phyloP scores from a whole-genome alignment of 306 rosid species.

The Comarum palustre region DNA sequence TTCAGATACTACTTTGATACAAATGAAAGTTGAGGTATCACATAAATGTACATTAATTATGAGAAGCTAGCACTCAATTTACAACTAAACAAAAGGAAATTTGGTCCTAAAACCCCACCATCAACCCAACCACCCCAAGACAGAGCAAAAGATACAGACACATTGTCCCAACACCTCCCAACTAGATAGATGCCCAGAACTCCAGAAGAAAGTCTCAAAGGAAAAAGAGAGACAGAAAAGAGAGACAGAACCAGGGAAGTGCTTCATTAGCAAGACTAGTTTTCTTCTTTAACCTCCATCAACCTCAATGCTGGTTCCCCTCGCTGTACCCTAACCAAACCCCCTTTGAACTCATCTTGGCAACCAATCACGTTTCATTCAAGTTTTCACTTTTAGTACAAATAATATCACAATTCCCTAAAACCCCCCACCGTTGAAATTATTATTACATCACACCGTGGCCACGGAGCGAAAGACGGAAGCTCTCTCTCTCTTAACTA shows the following conservation, averaged over 20 bases:
- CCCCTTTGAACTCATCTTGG: neutral
- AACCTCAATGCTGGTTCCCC: neutral
- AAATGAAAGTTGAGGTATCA: no score
- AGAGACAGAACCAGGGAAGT: neutral
- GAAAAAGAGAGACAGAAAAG: neutral
- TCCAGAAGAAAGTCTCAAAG: neutral
- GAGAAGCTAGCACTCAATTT: no score
- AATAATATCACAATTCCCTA: neutral
- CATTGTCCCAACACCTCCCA: neutral
- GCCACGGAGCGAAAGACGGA: neutral
- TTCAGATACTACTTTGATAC: no score
- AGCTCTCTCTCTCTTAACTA: neutral
- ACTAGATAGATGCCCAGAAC: neutral
- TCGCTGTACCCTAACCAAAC: neutral
- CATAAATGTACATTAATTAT: no score
- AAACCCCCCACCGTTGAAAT: neutral
- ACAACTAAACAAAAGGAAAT: no score
- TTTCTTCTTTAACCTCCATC: neutral
- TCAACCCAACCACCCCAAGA: neutral
- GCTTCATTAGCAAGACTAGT: neutral
- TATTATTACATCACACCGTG: neutral
- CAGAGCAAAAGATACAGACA: neutral
- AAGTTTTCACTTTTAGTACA: neutral
- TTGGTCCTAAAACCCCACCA: no score
- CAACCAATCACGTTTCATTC: neutral